A percentile compares a stretch with the other conserved stretches of the same genome.
Evolutionary conservation across 73 alveolate species (phyloP).

Genomic region (Durusdinium trenchii): DNA sequence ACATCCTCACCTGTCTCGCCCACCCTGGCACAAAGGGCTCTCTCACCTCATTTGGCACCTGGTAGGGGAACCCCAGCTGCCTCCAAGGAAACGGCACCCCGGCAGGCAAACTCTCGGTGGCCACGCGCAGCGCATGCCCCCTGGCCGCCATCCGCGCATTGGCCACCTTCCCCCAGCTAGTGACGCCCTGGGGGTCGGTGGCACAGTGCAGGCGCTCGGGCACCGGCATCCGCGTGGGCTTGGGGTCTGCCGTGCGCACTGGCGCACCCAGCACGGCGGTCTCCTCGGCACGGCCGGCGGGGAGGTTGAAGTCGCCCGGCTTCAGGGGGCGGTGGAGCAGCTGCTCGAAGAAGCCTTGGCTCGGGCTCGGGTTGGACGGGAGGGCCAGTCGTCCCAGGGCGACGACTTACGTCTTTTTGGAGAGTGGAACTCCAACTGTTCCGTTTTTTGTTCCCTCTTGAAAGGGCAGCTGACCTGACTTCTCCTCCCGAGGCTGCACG

Average conservation of each 20-base stretch:
- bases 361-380: background rate
- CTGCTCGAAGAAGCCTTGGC: conserved; percentile 53
- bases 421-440: too few species aligned
- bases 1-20: conserved; percentile 60
- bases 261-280: conserved; percentile 50
- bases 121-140: conserved; percentile 6
- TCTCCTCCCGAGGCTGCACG: too few species aligned
- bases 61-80: conserved; percentile 30
- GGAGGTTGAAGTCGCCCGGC: conserved; percentile 15
- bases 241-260: background rate
- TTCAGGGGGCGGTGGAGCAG: conserved; percentile 37
- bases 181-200: conserved; percentile 70
- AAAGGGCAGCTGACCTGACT: too few species aligned
- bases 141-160: conserved; percentile 1
- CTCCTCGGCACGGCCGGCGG: background rate
- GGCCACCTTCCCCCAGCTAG: conserved; percentile 55
- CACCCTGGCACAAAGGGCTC: conserved; percentile 26
- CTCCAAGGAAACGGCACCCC: conserved; percentile 25
- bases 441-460: too few species aligned
- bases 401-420: too few species aligned
- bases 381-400: too few species aligned
- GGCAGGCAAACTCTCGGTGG: conserved; percentile 13
- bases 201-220: conserved; percentile 31
- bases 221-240: conserved; percentile 49
- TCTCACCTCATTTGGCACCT: background rate